Evolutionary conservation across 345 rosid species (phyloP), one percentile per base, ranked within the genome.

Genomic region (Psidium guajava): DNA sequence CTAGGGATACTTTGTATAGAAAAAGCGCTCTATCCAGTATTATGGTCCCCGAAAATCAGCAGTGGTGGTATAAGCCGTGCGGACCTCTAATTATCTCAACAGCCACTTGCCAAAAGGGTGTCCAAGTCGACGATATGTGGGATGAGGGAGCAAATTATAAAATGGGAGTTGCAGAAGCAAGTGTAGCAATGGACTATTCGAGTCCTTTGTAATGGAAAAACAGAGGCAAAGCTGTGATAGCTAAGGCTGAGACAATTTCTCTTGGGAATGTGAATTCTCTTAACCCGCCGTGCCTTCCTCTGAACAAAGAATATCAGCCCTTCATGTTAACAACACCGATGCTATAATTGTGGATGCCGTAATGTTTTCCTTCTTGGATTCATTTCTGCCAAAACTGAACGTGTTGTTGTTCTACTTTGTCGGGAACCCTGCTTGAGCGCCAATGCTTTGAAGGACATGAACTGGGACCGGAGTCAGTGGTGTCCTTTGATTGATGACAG

Each of bases 391-490:
- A 98, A 94, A 92, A 95, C 99, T 50, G 99, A 98, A 86, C 96
- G 99, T 88, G 99, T 98, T 87, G 99, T 98, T 24, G 99, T 98
- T 83, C 99, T 98, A 86, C 97, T 98, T 5, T 98, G 99, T 88
- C 92, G 99, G 90, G 99, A 98, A 82, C 99, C 99, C 53, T 98
- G 99, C 90, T 93, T 98, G 92, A 98, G 90, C 84, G 99, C 96
- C 32, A 98, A 98, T 90, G 99, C 99, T 54, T 88, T 98, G 91
- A 98, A 98, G 93, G 99, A 98, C 93, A 95, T 98, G 99, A 98
- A 96, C 81, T 98, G 99, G 99, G 99, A 98, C 88, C 89, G 95
- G 84, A 98, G 99, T 90, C 99, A 98, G 87, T 98, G 99, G 99
- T 96, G 98, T 85, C 99, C 99, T 82, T 92, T 98, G 87, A 98